Percentiles rank a stretch among this genome's conserved stretches.
phyloP scores from a whole-genome alignment of 805 yeast species.

The Cyberlindnera mississippiensis region DNA sequence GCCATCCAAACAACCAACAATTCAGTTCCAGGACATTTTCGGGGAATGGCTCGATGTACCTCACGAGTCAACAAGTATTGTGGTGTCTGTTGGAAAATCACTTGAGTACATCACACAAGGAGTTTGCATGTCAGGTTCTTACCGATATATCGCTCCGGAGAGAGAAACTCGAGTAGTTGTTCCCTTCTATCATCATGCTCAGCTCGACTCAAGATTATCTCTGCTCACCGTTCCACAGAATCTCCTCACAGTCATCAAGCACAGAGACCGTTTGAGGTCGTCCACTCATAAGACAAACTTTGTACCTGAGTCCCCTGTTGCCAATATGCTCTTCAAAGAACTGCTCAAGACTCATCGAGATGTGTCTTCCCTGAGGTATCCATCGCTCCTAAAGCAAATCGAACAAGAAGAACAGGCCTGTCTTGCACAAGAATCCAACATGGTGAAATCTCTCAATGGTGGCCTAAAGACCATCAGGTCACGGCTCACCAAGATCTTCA shows the following conservation, averaged over 20 bases:
- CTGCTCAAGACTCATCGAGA: conserved; percentile 45
- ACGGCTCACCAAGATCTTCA: conserved; percentile 13
- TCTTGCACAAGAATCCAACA: conserved; percentile 33
- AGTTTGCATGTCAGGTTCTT: conserved; percentile 45
- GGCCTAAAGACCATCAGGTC: neutral
- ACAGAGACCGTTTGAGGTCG: conserved; percentile 34
- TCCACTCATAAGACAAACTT: conserved; percentile 22
- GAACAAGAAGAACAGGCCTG: conserved; percentile 43
- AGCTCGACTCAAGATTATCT: conserved; percentile 31
- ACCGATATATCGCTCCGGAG: conserved; percentile 33
- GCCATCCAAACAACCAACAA: conserved; percentile 38
- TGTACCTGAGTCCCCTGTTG: conserved; percentile 36
- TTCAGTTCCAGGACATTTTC: conserved; percentile 44
- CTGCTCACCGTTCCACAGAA: conserved; percentile 31
- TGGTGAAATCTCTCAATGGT: conserved; percentile 34
- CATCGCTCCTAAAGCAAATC: conserved; percentile 36
- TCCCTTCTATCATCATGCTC: conserved; percentile 45
- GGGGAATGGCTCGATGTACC: conserved; percentile 46
- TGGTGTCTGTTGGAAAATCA: conserved; percentile 46
- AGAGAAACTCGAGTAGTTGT: conserved; percentile 36
- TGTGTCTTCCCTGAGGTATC: conserved; percentile 43
- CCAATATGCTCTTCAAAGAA: conserved; percentile 41
- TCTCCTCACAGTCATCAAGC: conserved; percentile 30
- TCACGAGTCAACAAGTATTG: conserved; percentile 34
- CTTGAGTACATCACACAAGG: conserved; percentile 44